These are phyloP conservation scores for Neofusicoccum kwambonambiense DNA, from an alignment of 2,329 filamentous ascomycete species.

Conservation along the genomic window DNA sequence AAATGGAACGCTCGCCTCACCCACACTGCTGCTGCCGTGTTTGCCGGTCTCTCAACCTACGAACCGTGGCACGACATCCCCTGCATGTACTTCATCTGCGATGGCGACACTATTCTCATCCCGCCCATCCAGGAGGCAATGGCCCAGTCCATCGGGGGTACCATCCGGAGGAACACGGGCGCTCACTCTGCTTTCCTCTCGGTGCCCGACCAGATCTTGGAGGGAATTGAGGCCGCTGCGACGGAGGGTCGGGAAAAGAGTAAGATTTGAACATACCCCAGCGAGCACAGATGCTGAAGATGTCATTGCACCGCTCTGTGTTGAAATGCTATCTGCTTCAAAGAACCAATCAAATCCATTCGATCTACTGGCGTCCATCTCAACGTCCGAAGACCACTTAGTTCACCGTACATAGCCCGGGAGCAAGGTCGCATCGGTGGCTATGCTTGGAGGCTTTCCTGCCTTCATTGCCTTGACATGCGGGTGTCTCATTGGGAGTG, in stretches of 20 bases:
- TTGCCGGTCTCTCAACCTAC: neutral
- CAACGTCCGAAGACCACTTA: neutral
- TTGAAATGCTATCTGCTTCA: too few species aligned
- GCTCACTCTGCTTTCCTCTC: constrained; percentile 10
- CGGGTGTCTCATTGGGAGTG: constrained; percentile 28
- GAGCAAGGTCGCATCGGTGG: constrained; percentile 29
- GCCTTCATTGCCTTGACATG: constrained; percentile 26
- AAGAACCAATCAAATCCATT: too few species aligned
- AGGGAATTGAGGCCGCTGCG: neutral
- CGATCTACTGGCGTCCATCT: neutral
- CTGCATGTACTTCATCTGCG: constrained; percentile 13
- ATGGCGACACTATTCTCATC: neutral
- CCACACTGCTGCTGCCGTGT: constrained; percentile 7
- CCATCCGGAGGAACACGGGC: constrained; percentile 9
- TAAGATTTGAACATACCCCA: neutral
- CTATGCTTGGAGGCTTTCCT: constrained; percentile 30
- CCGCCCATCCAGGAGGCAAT: constrained; percentile 6
- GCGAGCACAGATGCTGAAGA: too few species aligned
- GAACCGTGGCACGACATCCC: constrained; percentile 16
- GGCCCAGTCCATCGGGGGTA: neutral
- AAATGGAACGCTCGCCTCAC: constrained; percentile 9
- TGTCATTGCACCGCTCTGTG: too few species aligned
- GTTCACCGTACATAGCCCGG: constrained; percentile 23
- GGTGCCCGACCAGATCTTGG: neutral
- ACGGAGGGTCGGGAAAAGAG: neutral